These are phyloP conservation scores for Colletotrichum sp. DNA, from an alignment of 2,329 filamentous ascomycete species.

Conservation along the genomic window DNA sequence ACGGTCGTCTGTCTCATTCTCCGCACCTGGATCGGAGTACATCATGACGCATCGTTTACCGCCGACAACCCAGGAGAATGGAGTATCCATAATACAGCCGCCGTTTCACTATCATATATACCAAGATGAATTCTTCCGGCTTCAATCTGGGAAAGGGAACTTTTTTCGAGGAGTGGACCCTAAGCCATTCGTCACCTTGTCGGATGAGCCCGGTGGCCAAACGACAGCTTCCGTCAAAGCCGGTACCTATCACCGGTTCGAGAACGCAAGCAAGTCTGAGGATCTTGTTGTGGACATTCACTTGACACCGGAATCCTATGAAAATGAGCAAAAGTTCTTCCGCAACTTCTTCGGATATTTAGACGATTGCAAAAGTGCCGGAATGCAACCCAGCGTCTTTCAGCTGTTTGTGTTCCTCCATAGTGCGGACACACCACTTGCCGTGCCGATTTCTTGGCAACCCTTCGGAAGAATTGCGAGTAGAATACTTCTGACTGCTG, in stretches of 20 bases:
- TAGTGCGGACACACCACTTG: constrained; percentile 26
- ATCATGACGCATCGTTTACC: constrained; percentile 24
- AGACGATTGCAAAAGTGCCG: constrained; percentile 25
- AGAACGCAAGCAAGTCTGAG: constrained; percentile 25
- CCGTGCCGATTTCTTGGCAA: constrained; percentile 21
- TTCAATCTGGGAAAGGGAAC: constrained; percentile 21
- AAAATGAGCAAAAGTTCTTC: constrained; percentile 27
- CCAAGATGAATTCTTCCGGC: constrained; percentile 26
- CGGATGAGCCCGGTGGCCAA: constrained; percentile 3
- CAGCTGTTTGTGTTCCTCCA: constrained; percentile 28
- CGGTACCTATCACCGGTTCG: constrained; percentile 25
- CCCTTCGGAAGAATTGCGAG: constrained; percentile 16
- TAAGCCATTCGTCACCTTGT: constrained; percentile 17
- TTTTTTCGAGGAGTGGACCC: constrained; percentile 20
- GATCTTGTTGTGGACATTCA: constrained; percentile 26
- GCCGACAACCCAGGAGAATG: constrained; percentile 7
- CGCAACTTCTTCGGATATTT: constrained; percentile 31
- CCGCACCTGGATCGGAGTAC: constrained; percentile 22
- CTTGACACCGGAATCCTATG: constrained; percentile 25
- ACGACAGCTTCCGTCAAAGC: constrained; percentile 19
- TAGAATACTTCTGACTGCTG: background rate
- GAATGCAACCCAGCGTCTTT: constrained; percentile 25
- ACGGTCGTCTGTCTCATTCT: constrained; percentile 23
- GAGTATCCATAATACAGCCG: constrained; percentile 24
- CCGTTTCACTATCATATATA: constrained; percentile 29